These are phyloP conservation scores for Boletus patriciae DNA, from an alignment of 768 basidiomycete genomes.

Conservation along the genomic window DNA sequence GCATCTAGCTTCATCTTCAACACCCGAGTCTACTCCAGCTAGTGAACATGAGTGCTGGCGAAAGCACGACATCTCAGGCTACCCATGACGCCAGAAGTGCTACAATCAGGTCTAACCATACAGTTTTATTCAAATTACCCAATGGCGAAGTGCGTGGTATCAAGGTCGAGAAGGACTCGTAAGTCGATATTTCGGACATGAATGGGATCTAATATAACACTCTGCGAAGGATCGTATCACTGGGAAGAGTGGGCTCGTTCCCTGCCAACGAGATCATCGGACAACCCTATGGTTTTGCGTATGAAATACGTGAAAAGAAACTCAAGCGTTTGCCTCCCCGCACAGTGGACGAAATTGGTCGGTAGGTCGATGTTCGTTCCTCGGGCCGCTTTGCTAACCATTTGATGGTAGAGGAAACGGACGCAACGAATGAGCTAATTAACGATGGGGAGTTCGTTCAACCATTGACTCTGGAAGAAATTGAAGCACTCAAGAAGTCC, in stretches of 20 bases:
- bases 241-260: conserved; percentile 90
- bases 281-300: conserved; percentile 83
- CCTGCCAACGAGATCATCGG: conserved; percentile 72
- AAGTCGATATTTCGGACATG: conserved; percentile 30
- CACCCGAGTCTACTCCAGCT: not conserved
- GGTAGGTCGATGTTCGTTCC: conserved; percentile 8
- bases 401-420: conserved; percentile 76
- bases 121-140: conserved; percentile 77
- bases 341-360: conserved; percentile 79
- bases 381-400: conserved; percentile 3
- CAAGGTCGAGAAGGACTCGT: conserved; percentile 74
- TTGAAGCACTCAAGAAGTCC: conserved; percentile 76
- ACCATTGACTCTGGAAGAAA: conserved; percentile 80
- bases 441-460: conserved; percentile 85
- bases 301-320: conserved; percentile 78
- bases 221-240: conserved; percentile 55
- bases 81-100: conserved; percentile 13
- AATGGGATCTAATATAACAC: conserved; percentile 4
- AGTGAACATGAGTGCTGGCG: conserved; percentile 15
- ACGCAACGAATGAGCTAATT: conserved; percentile 95
- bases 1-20: not conserved
- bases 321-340: conserved; percentile 61
- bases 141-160: conserved; percentile 76
- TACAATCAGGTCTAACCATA: conserved; percentile 65
- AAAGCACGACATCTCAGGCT: conserved; percentile 2